Base-by-base conservation (phyloP, 345 rosid genomes). In the Salix exigua region DNA sequence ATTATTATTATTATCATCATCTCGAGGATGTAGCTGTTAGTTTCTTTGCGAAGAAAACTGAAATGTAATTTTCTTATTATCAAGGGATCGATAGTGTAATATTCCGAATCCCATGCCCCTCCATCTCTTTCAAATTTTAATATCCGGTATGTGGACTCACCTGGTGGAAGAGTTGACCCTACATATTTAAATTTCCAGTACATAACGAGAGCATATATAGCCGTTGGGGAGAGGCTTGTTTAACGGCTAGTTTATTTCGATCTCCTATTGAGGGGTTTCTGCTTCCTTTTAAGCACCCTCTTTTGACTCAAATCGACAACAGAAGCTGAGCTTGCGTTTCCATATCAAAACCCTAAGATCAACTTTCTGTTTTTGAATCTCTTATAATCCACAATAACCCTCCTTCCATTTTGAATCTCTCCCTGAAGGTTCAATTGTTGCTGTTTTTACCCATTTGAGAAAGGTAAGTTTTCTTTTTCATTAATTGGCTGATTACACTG, bases 221-320 rank as follows among this genome's bases (percentile, higher is more conserved):
- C 81, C 81, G 81, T 78, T 78, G 62, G 68, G 68, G 63, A 58
- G 61, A 58, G 68, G 28, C 46, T 31, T n/a, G 21, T 42, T 55
- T 9, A 78, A 78, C 81, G 81, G 81, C 77, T 78, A 78, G 17
- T 72, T 72, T 33, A 4, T 21, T 62, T 42, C 7, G 25, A 5
- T 38, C n/a, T 44, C 60, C 14, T 14, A 13, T 12, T 12, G 26
- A 4, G 6, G 48, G 23, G 1, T 26, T 19, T 44, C 48, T 62
- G 18, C 9, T 62, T 61, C 65, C 68, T 42, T 68, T 66, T 76
- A 58, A 76, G 44, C 55, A 26, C 62, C 44, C 68, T 6, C 53
- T 6, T 55, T 53, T 50, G 26, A 66, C 37, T 44, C 62, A 51
- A 40, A 18, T 17, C 71, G 17, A 53, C 35, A 55, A 48, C 74